Evolutionary conservation across 805 yeast genomes (phyloP).

Genomic region (Debaryomyces tyrocola): DNA sequence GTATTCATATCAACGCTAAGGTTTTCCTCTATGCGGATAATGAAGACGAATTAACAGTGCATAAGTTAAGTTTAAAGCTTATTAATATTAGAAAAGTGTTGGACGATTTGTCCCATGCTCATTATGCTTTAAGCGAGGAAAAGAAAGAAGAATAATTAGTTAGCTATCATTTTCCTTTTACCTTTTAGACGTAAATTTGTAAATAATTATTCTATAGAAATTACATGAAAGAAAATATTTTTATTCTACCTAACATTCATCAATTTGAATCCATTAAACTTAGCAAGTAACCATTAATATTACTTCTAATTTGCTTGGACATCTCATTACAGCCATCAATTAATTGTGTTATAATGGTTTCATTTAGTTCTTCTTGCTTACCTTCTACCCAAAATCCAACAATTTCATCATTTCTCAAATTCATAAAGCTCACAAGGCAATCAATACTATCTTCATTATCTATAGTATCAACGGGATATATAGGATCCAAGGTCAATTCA

Average conservation of each 20-base stretch:
- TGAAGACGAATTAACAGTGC: conserved; percentile 26
- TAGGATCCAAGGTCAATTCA: conserved; percentile 18
- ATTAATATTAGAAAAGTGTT: conserved; percentile 35
- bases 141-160: conserved; percentile 8
- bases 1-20: conserved; percentile 36
- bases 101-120: conserved; percentile 31
- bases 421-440: conserved; percentile 51
- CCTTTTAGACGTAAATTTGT: conserved; percentile 3
- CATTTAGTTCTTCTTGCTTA: conserved; percentile 21
- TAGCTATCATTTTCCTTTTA: neutral
- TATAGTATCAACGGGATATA: conserved; percentile 8
- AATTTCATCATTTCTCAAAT: conserved; percentile 55
- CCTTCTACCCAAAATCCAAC: conserved; percentile 59
- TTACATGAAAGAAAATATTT: neutral
- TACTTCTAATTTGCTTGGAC: conserved; percentile 42
- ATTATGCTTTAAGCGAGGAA: conserved; percentile 5
- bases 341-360: conserved; percentile 20
- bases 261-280: conserved; percentile 5
- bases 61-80: conserved; percentile 29
- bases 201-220: conserved; percentile 2
- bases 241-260: neutral
- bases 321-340: conserved; percentile 46
- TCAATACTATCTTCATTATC: conserved; percentile 23
- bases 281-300: conserved; percentile 46
- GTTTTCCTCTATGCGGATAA: conserved; percentile 29